A percentile compares a stretch with the other conserved stretches of the same genome.
Evolutionary conservation across 768 basidiomycete species (phyloP).

Genomic region (Rhizopogon vesiculosus): DNA sequence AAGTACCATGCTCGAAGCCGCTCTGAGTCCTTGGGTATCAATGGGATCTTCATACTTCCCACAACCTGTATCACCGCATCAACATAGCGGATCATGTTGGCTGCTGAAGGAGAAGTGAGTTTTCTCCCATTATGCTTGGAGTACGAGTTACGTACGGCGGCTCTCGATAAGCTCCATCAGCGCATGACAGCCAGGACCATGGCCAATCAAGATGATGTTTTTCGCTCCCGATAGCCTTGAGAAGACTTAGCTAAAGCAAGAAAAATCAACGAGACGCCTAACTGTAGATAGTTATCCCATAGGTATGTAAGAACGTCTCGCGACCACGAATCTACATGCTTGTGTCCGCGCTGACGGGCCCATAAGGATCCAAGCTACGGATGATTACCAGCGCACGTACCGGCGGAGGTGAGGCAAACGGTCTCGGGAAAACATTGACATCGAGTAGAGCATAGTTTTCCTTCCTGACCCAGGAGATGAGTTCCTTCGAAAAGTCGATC

Average conservation of each 20-base stretch:
- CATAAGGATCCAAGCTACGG: background rate
- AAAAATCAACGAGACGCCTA: conserved; percentile 22
- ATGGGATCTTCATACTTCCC: conserved; percentile 54
- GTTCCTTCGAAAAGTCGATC: conserved; percentile 81
- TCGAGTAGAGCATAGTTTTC: conserved; percentile 77
- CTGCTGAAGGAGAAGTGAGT: conserved; percentile 24
- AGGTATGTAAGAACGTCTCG: conserved; percentile 72
- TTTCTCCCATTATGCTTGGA: background rate
- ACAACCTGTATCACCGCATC: conserved; percentile 77
- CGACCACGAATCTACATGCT: conserved; percentile 8
- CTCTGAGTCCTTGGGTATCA: conserved; percentile 49
- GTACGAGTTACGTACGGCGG: conserved; percentile 48
- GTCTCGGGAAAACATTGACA: conserved; percentile 76
- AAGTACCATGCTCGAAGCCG: conserved; percentile 70
- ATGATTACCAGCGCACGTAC: background rate
- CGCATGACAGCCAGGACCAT: conserved; percentile 77
- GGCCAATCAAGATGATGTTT: conserved; percentile 78
- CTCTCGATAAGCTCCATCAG: conserved; percentile 70
- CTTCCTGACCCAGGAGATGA: conserved; percentile 71
- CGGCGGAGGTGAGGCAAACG: conserved; percentile 26
- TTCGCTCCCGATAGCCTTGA: conserved; percentile 66
- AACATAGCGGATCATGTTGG: conserved; percentile 56
- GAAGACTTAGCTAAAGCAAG: background rate
- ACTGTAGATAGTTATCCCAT: conserved; percentile 98
- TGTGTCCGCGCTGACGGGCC: background rate